A percentile compares a stretch with the other conserved stretches of the same genome.
Evolutionary conservation across 2,329 filamentous ascomycete species (phyloP).

Genomic region (Mariannaea sp.): DNA sequence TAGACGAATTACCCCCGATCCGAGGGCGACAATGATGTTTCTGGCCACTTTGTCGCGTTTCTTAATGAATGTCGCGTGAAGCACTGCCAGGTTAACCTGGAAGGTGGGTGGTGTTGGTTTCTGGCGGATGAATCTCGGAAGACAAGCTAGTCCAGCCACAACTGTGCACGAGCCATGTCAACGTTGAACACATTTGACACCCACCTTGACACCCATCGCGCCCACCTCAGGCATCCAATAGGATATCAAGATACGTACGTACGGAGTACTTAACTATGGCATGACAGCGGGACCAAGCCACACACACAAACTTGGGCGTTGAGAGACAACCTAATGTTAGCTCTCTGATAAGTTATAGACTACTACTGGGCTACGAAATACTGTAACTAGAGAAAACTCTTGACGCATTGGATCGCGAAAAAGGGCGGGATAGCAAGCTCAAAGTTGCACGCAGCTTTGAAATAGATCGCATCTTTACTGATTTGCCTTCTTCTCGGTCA

Average conservation of each 20-base stretch:
- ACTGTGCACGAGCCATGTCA: constrained; percentile 14
- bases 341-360: no score
- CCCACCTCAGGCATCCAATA: no score
- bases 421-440: neutral
- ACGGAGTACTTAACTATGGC: no score
- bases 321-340: no score
- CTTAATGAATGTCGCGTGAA: constrained; percentile 38
- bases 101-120: constrained; percentile 31
- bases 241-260: no score
- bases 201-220: no score
- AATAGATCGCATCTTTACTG: neutral
- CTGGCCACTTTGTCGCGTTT: constrained; percentile 39
- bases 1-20: constrained; percentile 34
- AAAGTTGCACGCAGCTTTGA: neutral
- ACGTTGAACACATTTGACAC: no score
- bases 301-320: no score
- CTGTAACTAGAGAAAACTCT: no score
- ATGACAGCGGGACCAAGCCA: constrained; percentile 28
- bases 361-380: no score
- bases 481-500: neutral
- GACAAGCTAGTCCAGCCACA: constrained; percentile 20
- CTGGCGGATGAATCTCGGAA: constrained; percentile 36
- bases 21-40: constrained; percentile 38
- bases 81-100: constrained; percentile 35
- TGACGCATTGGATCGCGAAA: neutral